These are phyloP conservation scores for Pholiota conissans DNA, from an alignment of 768 basidiomycete genomes.

Conservation along the genomic window DNA sequence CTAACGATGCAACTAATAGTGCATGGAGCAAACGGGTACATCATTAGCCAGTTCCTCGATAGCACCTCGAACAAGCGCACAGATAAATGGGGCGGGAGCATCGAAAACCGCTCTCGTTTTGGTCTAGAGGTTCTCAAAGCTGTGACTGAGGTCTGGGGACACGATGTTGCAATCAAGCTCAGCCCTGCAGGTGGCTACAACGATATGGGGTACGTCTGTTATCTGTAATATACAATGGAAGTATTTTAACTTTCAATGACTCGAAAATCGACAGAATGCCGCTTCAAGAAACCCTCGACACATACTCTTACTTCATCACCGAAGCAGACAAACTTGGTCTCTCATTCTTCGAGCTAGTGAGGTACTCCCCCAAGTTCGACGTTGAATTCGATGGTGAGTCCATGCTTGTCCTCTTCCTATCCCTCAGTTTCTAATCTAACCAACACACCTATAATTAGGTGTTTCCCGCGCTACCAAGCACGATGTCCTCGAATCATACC, in stretches of 20 bases:
- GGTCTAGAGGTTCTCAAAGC: constrained; percentile 51
- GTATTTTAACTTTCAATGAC: no score
- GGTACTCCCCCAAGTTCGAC: constrained; percentile 25
- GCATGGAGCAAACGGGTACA: constrained; percentile 43
- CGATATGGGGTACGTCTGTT: constrained; percentile 34
- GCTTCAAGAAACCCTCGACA: constrained; percentile 41
- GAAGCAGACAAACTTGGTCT: constrained; percentile 39
- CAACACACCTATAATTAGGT: no score
- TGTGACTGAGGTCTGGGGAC: constrained; percentile 38
- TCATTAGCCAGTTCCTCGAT: constrained; percentile 53
- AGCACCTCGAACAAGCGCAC: constrained; percentile 45
- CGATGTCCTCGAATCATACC: constrained; percentile 20
- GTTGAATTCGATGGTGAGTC: constrained; percentile 30
- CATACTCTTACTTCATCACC: constrained; percentile 40
- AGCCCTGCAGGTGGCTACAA: neutral
- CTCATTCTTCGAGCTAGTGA: constrained; percentile 32
- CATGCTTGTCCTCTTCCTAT: no score
- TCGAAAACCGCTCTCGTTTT: constrained; percentile 58
- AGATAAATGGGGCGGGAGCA: constrained; percentile 60
- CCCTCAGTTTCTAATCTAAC: no score
- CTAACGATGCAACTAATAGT: no score
- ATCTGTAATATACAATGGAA: no score
- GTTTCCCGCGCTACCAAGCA: constrained; percentile 17
- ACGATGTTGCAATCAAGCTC: constrained; percentile 39
- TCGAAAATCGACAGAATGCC: constrained; percentile 48